Percentiles rank a stretch among this genome's conserved stretches.
Evolutionary conservation across 768 basidiomycete species (phyloP).

Genomic region (Termitomyces eurrhizus): DNA sequence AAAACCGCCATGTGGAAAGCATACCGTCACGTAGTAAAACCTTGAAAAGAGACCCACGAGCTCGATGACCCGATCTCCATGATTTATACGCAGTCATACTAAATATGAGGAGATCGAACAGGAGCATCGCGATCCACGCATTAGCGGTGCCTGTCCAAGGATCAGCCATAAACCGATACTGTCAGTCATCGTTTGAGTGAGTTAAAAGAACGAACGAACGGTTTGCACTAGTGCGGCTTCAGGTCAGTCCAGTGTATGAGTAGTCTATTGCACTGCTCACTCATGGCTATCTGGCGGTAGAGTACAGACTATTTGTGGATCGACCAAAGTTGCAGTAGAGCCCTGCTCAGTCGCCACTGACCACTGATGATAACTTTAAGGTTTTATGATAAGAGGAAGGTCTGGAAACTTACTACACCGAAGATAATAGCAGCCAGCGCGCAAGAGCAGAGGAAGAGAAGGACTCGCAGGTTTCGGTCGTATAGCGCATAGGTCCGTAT

Average conservation of each 20-base stretch:
- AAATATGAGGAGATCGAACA: conserved; percentile 38
- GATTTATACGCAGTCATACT: conserved; percentile 35
- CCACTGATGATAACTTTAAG: not conserved
- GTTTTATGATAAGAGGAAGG: not conserved
- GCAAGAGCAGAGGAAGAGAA: conserved; percentile 18
- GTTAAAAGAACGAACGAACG: not conserved
- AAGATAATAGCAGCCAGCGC: conserved; percentile 24
- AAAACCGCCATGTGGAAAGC: not conserved
- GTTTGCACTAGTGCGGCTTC: not conserved
- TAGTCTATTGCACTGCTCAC: not conserved
- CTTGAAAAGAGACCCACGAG: not conserved
- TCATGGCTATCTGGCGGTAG: no score
- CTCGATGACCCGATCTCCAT: conserved; percentile 12
- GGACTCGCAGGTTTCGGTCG: not conserved
- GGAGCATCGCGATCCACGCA: conserved; percentile 36
- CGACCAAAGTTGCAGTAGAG: not conserved
- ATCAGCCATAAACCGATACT: not conserved
- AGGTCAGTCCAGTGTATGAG: not conserved
- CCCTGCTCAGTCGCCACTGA: not conserved
- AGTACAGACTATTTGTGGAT: not conserved
- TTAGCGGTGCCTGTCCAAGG: conserved; percentile 24
- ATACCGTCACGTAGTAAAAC: not conserved
- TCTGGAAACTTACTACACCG: not conserved
- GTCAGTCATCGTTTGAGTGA: not conserved
- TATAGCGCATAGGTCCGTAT: not conserved